Conservation (phyloP, 805 yeast genomes). For the Candida manassasensis region DNA sequence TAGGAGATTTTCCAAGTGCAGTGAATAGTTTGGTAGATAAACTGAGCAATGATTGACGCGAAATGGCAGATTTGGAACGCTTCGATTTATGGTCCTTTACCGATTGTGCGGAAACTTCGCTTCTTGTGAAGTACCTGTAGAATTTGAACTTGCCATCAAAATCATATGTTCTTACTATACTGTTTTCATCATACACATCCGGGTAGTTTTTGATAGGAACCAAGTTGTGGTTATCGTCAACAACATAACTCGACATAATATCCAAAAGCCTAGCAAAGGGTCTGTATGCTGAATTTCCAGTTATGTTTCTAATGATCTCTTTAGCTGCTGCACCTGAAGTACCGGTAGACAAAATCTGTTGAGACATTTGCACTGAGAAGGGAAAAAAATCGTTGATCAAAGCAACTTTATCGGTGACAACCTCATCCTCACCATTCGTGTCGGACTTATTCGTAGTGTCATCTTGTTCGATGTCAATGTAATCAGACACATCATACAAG, state of each 20-base stretch:
- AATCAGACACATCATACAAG: constrained; percentile 39
- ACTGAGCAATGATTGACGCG: constrained; percentile 4
- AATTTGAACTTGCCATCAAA: constrained; percentile 71
- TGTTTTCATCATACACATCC: constrained; percentile 23
- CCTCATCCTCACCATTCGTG: constrained; percentile 18
- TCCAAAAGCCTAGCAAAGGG: constrained; percentile 52
- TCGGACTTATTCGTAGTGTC: constrained; percentile 20
- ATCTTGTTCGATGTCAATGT: constrained; percentile 16
- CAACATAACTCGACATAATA: constrained; percentile 36
- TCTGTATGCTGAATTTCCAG: constrained; percentile 53
- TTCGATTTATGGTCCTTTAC: constrained; percentile 4
- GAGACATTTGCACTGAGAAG: constrained; percentile 57
- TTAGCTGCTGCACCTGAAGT: constrained; percentile 56
- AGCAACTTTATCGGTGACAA: constrained; percentile 18
- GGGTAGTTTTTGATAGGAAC: constrained; percentile 21
- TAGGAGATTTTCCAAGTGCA: constrained; percentile 23
- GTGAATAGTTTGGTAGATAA: constrained; percentile 13
- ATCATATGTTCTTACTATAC: constrained; percentile 60
- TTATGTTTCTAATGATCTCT: constrained; percentile 43
- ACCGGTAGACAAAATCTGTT: constrained; percentile 38
- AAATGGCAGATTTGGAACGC: background rate
- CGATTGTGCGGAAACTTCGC: constrained; percentile 9
- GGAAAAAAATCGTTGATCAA: constrained; percentile 56
- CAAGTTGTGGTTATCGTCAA: constrained; percentile 21
- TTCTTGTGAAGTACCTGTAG: constrained; percentile 47